phyloP scores from a whole-genome alignment of 1,284 basidiomycete species.

The Quambalaria eucalypti region DNA sequence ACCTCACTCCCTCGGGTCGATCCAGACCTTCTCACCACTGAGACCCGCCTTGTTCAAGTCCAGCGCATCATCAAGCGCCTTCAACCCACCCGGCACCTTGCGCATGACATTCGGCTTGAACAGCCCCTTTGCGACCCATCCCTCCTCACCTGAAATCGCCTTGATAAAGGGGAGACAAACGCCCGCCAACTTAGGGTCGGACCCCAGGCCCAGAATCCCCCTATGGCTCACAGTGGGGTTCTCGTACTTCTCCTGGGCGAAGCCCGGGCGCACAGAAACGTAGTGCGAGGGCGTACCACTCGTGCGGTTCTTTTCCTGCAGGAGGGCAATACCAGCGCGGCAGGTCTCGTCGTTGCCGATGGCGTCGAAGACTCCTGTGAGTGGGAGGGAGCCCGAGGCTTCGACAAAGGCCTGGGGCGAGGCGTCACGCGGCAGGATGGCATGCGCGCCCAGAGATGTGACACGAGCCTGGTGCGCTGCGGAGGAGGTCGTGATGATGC shows the following conservation, averaged over 20 bases:
- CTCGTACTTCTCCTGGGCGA: background rate
- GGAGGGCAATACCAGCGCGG: constrained; percentile 18
- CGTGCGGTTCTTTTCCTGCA: constrained; percentile 9
- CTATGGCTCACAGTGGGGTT: constrained; percentile 1
- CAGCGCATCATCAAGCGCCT: constrained; percentile 18
- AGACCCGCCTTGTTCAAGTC: constrained; percentile 25
- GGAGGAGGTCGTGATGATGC: constrained; percentile 24
- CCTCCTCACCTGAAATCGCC: constrained; percentile 20
- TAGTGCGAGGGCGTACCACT: background rate
- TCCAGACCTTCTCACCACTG: constrained; percentile 25
- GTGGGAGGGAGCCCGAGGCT: background rate
- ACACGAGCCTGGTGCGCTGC: constrained; percentile 17
- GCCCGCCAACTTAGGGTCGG: background rate
- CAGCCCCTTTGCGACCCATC: constrained; percentile 18
- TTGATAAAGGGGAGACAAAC: constrained; percentile 10
- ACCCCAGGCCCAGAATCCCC: constrained; percentile 12
- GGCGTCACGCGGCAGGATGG: constrained; percentile 19
- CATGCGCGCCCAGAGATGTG: constrained; percentile 19
- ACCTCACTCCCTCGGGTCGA: constrained; percentile 10
- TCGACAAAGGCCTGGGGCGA: constrained; percentile 8
- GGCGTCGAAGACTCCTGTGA: constrained; percentile 21
- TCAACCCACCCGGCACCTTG: constrained; percentile 22
- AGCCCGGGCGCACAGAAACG: background rate
- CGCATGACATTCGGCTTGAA: constrained; percentile 17
- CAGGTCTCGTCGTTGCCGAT: constrained; percentile 22